phyloP scores from a whole-genome alignment of 164 flowering plant species.

The Nymphaea thermarum region DNA sequence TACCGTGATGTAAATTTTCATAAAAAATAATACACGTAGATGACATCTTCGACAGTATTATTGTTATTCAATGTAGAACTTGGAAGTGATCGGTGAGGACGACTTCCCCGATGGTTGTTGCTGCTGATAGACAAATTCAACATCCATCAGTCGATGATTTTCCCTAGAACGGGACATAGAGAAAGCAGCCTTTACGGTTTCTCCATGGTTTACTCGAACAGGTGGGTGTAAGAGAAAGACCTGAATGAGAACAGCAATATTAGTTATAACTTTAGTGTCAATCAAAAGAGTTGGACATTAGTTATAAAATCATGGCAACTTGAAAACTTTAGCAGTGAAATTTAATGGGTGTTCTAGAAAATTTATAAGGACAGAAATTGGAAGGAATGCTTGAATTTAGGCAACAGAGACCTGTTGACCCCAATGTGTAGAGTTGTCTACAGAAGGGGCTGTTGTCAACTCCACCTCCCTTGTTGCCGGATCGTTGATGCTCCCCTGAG shows the following conservation, averaged over 20 bases:
- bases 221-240: conserved; percentile 77
- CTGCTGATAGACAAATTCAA: conserved; percentile 53
- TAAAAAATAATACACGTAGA: neutral
- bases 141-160: conserved; percentile 86
- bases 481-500: conserved; percentile 59
- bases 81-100: conserved; percentile 32
- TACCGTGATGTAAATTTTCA: too few relatives aligned
- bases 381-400: neutral
- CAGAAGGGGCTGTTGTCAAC: conserved; percentile 88
- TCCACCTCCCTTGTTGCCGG: conserved; percentile 65
- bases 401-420: conserved; percentile 75
- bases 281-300: neutral
- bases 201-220: conserved; percentile 33
- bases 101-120: conserved; percentile 37
- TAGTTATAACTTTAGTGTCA: neutral
- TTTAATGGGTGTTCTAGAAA: neutral
- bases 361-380: neutral
- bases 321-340: neutral
- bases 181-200: conserved; percentile 37
- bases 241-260: conserved; percentile 18
- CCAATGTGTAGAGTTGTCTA: conserved; percentile 72
- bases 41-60: neutral
- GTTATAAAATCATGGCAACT: neutral
- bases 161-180: conserved; percentile 72
- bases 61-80: conserved; percentile 67